Conservation (phyloP, 768 basidiomycete species). For the Mrakia blollopis region DNA sequence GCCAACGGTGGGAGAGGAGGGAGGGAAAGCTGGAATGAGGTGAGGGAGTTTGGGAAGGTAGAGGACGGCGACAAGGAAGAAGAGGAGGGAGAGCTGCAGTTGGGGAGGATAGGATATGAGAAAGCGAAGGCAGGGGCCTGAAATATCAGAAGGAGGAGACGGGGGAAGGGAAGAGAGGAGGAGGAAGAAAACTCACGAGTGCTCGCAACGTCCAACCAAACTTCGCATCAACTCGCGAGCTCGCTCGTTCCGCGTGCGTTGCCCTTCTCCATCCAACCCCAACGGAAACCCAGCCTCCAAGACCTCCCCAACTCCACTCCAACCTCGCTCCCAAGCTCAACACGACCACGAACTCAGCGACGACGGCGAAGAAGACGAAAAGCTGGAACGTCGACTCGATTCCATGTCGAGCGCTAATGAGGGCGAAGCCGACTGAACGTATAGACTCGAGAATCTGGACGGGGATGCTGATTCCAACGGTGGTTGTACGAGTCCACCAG, state of each 20-base stretch:
- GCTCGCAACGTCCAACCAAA: background rate
- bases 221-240: background rate
- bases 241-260: background rate
- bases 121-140: background rate
- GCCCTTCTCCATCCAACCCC: background rate
- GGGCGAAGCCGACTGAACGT: background rate
- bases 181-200: background rate
- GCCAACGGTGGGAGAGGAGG: background rate
- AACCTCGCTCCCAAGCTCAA: background rate
- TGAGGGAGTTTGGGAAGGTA: constrained; percentile 3
- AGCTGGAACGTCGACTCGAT: background rate
- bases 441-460: background rate
- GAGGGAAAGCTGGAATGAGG: background rate
- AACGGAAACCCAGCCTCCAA: background rate
- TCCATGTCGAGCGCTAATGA: background rate
- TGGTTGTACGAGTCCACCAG: background rate
- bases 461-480: background rate
- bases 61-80: background rate
- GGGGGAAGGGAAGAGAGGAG: background rate
- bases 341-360: background rate
- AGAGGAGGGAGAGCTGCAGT: background rate
- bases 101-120: background rate
- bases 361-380: background rate
- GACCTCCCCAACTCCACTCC: background rate
- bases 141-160: background rate